phyloP scores from a whole-genome alignment of 2,329 filamentous ascomycete species.

The Zasmidium cellare region DNA sequence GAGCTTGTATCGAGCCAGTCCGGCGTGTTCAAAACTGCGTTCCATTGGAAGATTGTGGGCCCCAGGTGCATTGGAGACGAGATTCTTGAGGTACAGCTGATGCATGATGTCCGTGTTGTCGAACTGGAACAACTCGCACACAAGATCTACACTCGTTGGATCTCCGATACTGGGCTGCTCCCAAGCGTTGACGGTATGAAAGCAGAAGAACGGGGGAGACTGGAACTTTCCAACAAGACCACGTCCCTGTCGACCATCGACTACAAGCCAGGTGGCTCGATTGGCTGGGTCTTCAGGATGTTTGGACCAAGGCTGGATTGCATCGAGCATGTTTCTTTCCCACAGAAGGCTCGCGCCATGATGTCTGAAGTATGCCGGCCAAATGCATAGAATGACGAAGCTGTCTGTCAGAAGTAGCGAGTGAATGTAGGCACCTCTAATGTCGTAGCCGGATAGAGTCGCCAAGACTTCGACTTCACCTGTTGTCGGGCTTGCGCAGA shows the following conservation, averaged over 20 bases:
- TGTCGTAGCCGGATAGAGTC: slow-evolving; percentile 54
- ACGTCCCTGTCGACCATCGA: slow-evolving; percentile 63
- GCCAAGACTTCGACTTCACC: slow-evolving; percentile 72
- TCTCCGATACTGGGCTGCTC: slow-evolving; percentile 46
- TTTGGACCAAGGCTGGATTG: slow-evolving; percentile 60
- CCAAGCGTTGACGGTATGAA: slow-evolving; percentile 77
- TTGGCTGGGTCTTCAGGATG: slow-evolving; percentile 45
- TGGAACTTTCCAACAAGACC: slow-evolving; percentile 71
- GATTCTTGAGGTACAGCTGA: slow-evolving; percentile 68
- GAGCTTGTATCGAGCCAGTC: slow-evolving; percentile 16
- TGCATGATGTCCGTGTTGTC: slow-evolving; percentile 65
- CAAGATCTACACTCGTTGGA: slow-evolving; percentile 61
- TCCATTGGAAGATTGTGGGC: not conserved
- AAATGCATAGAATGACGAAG: slow-evolving; percentile 73
- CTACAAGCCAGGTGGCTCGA: slow-evolving; percentile 68
- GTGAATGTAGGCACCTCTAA: slow-evolving; percentile 72
- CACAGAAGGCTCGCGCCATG: slow-evolving; percentile 63
- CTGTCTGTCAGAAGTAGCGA: slow-evolving; percentile 73
- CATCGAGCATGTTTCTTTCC: slow-evolving; percentile 67
- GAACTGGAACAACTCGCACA: slow-evolving; percentile 67
- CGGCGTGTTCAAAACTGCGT: slow-evolving; percentile 40
- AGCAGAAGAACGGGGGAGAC: slow-evolving; percentile 74
- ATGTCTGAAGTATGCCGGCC: slow-evolving; percentile 61
- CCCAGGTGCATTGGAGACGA: slow-evolving; percentile 47
- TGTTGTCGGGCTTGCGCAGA: slow-evolving; percentile 61